Evolutionary conservation across 768 basidiomycete species (phyloP), one percentile per base, ranked within the genome.

Genomic region (Lactifluus subvellereus): DNA sequence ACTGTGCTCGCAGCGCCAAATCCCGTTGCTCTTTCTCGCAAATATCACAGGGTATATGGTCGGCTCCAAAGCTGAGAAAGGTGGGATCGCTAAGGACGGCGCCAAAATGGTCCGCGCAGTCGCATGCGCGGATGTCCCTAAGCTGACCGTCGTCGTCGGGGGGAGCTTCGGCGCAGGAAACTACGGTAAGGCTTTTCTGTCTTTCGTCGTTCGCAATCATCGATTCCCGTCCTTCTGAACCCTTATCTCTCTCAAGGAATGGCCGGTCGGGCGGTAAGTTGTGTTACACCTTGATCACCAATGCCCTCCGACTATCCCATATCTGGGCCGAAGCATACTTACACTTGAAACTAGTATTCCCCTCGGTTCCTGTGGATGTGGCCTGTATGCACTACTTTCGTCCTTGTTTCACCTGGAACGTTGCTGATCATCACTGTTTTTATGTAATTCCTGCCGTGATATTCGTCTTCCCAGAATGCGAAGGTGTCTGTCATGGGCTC

Each of bases 41-140:
- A 98, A 98, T 70, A 91, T 97, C n/a, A 92, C 92, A 3, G 92
- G 91, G 79, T 98, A 97, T 70, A 98, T 97, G 94, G 94, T 98
- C 4, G 94, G 94, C 6, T 94, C 91, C 5, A 95, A 94, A 67
- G 95, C 95, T 20, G 94, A 98, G 76, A 84, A 83, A 68, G 94
- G 92, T 3, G 94, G 94, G 0, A 98, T 98, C 67, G 94, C 94
- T 5, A 95, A 95, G 75, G 93, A 97, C 71, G 91, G 91, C 43
- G 94, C 94, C 7, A 97, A 97, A 80, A 95, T 98, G 91, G 94
- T 98, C 69, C 86, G 94, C 49, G 92, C 93, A 6, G 93, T 95
- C 18, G 92, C 93, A 5, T 93, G 93, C 67, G 92, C 93, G 18
- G 88, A 96, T 67, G 93, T 96, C 7, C 94, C 95, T 14, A 98